Evolutionary conservation across 2,329 filamentous ascomycete species (phyloP).

Genomic region (Aspergillus arachidicola): DNA sequence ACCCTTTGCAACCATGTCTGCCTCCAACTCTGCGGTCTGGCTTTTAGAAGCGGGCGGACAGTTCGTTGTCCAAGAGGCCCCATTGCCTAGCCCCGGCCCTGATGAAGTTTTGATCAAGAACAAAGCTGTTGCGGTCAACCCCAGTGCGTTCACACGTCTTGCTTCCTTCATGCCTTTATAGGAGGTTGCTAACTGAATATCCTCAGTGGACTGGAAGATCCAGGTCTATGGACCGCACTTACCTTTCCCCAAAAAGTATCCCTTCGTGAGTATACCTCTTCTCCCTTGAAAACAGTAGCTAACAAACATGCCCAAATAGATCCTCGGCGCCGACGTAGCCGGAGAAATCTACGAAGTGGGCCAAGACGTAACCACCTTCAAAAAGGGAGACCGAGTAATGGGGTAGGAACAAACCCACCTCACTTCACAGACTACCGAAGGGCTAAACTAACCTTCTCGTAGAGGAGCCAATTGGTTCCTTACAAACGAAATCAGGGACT

Average conservation of each 20-base stretch:
- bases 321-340: constrained; percentile 49
- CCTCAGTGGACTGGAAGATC: constrained; percentile 1
- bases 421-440: not conserved
- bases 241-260: not conserved
- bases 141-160: constrained; percentile 15
- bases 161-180: not conserved
- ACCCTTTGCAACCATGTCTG: not conserved
- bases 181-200: not conserved
- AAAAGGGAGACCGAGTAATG: constrained; percentile 31
- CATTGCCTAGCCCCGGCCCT: constrained; percentile 36
- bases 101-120: constrained; percentile 47
- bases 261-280: not conserved
- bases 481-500: constrained; percentile 28
- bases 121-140: constrained; percentile 47
- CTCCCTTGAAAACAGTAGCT: not conserved
- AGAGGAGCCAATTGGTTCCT: constrained; percentile 21
- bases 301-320: constrained; percentile 8
- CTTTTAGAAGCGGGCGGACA: constrained; percentile 15
- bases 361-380: constrained; percentile 26
- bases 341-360: constrained; percentile 51
- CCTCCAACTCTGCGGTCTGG: constrained; percentile 20
- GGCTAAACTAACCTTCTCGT: not conserved
- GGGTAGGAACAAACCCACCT: constrained; percentile 15
- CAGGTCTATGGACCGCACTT: not conserved
- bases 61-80: constrained; percentile 43